phyloP scores from a whole-genome alignment of 1,139 yeast genomes.

The Scheffersomyces parashehatae region DNA sequence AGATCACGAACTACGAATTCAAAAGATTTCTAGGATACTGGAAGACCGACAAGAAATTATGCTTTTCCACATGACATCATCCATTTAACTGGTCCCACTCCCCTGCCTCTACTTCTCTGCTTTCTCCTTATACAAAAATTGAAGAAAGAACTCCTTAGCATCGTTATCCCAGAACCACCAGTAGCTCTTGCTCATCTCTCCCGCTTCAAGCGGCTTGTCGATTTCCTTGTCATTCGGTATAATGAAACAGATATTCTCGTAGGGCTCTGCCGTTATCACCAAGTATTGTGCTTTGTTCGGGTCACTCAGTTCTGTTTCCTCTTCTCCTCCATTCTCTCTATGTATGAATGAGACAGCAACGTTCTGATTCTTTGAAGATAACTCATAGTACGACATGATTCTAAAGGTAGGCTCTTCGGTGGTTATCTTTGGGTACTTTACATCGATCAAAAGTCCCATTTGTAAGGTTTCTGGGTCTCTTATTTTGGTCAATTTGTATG shows the following conservation, averaged over 20 bases:
- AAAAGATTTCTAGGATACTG: too few species aligned
- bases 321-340: slow-evolving; percentile 16
- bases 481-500: slow-evolving; percentile 64
- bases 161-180: slow-evolving; percentile 79
- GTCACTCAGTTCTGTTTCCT: slow-evolving; percentile 32
- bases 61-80: too few species aligned
- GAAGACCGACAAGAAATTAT: too few species aligned
- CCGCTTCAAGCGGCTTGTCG: slow-evolving; percentile 41
- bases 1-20: too few species aligned
- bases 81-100: too few species aligned
- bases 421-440: slow-evolving; percentile 55
- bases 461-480: slow-evolving; percentile 58
- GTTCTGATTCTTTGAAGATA: slow-evolving; percentile 45
- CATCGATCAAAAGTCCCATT: slow-evolving; percentile 61
- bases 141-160: slow-evolving; percentile 66
- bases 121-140: slow-evolving; percentile 52
- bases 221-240: slow-evolving; percentile 60
- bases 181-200: slow-evolving; percentile 40
- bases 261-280: slow-evolving; percentile 82
- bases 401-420: slow-evolving; percentile 61
- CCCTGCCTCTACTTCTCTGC: neutral
- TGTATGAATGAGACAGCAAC: slow-evolving; percentile 24
- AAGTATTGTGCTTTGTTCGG: slow-evolving; percentile 55
- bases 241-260: slow-evolving; percentile 71
- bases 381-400: slow-evolving; percentile 75